Conservation (phyloP, 208 protist species). For the Trypanosomatidae sp. region DNA sequence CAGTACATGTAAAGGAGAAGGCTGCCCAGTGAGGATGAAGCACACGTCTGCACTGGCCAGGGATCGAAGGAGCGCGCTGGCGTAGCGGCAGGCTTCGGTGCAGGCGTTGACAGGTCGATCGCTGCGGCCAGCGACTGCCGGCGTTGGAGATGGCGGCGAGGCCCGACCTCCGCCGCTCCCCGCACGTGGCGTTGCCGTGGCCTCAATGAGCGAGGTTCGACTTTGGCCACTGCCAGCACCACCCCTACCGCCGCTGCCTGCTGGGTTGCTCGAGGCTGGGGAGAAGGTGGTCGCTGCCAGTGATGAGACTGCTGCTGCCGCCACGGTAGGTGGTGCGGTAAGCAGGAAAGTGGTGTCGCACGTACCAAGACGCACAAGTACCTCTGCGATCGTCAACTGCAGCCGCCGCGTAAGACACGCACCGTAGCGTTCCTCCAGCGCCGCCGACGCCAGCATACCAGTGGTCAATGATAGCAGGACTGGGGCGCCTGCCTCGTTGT, state of each 20-base stretch:
- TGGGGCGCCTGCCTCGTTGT: background rate
- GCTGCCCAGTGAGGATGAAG: constrained; percentile 11
- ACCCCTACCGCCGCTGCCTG: constrained; percentile 1
- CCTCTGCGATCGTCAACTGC: constrained; percentile 58
- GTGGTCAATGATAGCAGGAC: constrained; percentile 7
- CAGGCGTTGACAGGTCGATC: constrained; percentile 46
- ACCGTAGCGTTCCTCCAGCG: constrained; percentile 45
- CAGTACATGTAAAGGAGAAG: background rate
- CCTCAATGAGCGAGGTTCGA: background rate
- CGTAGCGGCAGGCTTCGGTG: constrained; percentile 50
- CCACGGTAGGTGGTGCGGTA: constrained; percentile 20
- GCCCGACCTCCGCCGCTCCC: background rate
- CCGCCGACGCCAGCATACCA: constrained; percentile 35
- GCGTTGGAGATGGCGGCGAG: background rate
- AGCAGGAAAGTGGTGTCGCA: constrained; percentile 42
- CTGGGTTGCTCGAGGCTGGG: background rate
- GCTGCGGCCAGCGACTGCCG: background rate
- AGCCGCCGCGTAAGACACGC: constrained; percentile 48
- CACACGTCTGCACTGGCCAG: constrained; percentile 30
- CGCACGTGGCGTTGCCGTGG: background rate
- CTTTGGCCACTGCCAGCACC: background rate
- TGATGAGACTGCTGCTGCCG: constrained; percentile 8
- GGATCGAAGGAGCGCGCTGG: constrained; percentile 45
- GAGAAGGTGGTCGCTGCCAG: background rate
- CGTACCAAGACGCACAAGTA: constrained; percentile 49